These are phyloP conservation scores for Stagonosporopsis chrysanthemi DNA, from an alignment of 2,329 filamentous ascomycete genomes.

Conservation along the genomic window DNA sequence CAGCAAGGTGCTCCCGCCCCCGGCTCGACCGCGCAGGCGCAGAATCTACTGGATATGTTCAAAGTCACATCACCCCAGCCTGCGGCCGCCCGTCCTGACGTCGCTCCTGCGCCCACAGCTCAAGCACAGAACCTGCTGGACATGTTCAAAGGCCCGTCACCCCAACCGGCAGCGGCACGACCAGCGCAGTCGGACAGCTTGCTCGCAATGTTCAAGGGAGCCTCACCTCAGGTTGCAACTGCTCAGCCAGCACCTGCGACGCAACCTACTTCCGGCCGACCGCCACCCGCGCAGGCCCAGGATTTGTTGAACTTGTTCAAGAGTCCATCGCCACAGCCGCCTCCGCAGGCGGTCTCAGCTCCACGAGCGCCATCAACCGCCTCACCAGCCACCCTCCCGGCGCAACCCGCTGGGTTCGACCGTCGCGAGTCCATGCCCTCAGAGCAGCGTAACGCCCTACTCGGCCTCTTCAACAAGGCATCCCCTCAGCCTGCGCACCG, in stretches of 20 bases:
- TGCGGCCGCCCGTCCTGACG: neutral
- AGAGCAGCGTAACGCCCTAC: conserved; percentile 46
- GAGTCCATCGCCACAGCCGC: conserved; percentile 14
- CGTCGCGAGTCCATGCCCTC: conserved; percentile 36
- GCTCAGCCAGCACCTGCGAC: conserved; percentile 5
- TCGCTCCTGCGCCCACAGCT: conserved; percentile 15
- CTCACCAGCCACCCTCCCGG: conserved; percentile 7
- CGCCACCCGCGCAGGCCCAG: conserved; percentile 12
- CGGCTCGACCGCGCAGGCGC: conserved; percentile 25
- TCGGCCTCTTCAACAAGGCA: conserved; percentile 48
- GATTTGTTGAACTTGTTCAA: conserved; percentile 21
- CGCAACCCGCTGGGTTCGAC: conserved; percentile 27
- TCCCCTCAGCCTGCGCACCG: conserved; percentile 25
- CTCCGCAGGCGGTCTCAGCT: neutral
- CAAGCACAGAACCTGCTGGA: conserved; percentile 31
- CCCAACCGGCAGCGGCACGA: conserved; percentile 16
- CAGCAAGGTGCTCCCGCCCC: conserved; percentile 34
- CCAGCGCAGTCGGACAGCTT: conserved; percentile 31
- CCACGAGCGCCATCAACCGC: neutral
- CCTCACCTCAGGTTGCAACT: conserved; percentile 12
- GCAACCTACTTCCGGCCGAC: conserved; percentile 24
- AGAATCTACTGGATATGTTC: conserved; percentile 30
- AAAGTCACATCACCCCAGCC: conserved; percentile 23
- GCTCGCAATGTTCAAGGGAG: conserved; percentile 28
- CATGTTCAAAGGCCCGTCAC: conserved; percentile 26